phyloP scores from a whole-genome alignment of 257 asterid species.

The Thymus mandschuricus region DNA sequence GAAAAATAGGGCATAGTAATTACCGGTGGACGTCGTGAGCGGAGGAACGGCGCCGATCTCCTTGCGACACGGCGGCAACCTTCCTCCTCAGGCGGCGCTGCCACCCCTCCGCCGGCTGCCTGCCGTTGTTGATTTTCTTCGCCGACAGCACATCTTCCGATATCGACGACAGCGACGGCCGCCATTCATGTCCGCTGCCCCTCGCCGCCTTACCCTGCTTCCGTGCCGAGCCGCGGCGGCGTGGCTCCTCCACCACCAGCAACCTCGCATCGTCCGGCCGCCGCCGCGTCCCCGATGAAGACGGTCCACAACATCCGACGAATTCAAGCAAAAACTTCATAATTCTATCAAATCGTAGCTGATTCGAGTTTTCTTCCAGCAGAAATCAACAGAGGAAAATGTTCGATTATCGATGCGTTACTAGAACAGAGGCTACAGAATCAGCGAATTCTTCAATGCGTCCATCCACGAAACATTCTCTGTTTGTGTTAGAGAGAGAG shows the following conservation, averaged over 20 bases:
- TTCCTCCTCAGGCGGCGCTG: slow-evolving; percentile 38
- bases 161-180: slow-evolving; percentile 52
- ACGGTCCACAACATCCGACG: slow-evolving; percentile 51
- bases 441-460: not conserved
- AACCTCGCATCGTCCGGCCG: slow-evolving; percentile 45
- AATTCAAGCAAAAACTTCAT: slow-evolving; percentile 63
- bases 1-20: not conserved
- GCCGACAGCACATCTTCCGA: slow-evolving; percentile 40
- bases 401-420: not conserved
- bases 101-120: slow-evolving; percentile 37
- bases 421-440: not conserved
- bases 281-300: slow-evolving; percentile 28
- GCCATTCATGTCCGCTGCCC: slow-evolving; percentile 40
- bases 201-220: slow-evolving; percentile 39
- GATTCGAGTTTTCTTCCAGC: not conserved
- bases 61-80: slow-evolving; percentile 34
- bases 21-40: slow-evolving; percentile 40
- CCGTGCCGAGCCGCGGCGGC: slow-evolving; percentile 9
- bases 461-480: not conserved
- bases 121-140: slow-evolving; percentile 17
- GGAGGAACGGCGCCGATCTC: slow-evolving; percentile 31
- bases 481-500: not conserved
- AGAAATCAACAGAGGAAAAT: not conserved
- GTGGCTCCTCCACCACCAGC: slow-evolving; percentile 38
- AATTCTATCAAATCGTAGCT: not conserved